Conservation (phyloP, 257 asterid species). For the Haberlea rhodopensis region DNA sequence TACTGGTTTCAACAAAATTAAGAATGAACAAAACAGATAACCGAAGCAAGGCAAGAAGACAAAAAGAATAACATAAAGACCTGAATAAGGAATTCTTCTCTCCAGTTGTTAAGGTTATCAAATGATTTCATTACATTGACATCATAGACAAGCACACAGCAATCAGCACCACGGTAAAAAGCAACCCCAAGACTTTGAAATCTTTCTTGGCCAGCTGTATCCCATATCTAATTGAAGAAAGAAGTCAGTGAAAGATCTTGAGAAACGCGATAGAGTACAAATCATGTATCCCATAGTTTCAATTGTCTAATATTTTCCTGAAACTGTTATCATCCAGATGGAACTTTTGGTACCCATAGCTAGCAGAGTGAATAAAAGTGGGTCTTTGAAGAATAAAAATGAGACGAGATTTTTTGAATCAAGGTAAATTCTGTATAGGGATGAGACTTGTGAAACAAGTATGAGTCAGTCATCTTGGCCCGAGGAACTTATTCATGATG, state of each 20-base stretch:
- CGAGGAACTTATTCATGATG: not conserved
- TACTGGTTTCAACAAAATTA: conserved; percentile 13
- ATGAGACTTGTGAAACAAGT: not conserved
- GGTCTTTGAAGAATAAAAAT: not conserved
- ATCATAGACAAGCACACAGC: conserved; percentile 96
- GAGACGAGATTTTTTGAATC: not conserved
- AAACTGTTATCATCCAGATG: not conserved
- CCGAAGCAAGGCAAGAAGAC: conserved; percentile 10
- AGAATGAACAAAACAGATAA: conserved; percentile 4
- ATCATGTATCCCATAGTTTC: not conserved
- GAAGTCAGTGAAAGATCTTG: conserved; percentile 15
- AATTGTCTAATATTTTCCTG: not conserved
- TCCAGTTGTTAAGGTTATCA: conserved; percentile 92
- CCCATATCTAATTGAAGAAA: conserved; percentile 76
- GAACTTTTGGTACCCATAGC: not conserved
- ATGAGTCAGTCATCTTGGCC: not conserved
- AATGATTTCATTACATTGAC: conserved; percentile 91
- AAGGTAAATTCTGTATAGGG: not conserved
- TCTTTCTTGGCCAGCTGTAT: conserved; percentile 98
- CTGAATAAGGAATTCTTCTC: conserved; percentile 97
- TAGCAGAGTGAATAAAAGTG: not conserved
- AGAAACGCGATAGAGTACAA: not conserved
- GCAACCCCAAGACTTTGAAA: conserved; percentile 99
- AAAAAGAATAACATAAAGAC: conserved; percentile 32
- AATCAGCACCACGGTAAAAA: conserved; percentile 99